Conservation (phyloP, 345 rosid genomes). For the Pistacia vera region DNA sequence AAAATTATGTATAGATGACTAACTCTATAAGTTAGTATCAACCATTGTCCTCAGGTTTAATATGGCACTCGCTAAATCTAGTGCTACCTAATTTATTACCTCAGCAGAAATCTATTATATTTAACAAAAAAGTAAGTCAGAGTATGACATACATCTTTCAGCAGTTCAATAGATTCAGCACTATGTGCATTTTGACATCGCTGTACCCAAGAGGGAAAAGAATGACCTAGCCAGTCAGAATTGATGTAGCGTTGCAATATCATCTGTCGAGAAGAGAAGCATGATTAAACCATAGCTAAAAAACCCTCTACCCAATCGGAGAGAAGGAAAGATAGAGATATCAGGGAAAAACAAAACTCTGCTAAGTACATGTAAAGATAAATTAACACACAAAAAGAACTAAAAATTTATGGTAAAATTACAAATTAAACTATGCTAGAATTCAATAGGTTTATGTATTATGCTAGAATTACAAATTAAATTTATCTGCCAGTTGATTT, state of each 20-base stretch:
- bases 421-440: conserved; percentile 2
- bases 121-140: conserved; percentile 7
- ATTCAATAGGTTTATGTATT: neutral
- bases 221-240: conserved; percentile 64
- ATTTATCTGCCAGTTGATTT: neutral
- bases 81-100: conserved; percentile 1
- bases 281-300: conserved; percentile 17
- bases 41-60: neutral
- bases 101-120: neutral
- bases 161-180: conserved; percentile 84
- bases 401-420: conserved; percentile 3
- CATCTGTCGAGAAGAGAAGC: conserved; percentile 61
- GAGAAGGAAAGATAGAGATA: neutral
- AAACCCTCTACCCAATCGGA: neutral
- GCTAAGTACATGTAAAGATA: neutral
- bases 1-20: too few relatives aligned
- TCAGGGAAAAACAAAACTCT: neutral
- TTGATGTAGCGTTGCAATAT: conserved; percentile 62
- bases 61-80: neutral
- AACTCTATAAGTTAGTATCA: neutral
- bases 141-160: conserved; percentile 71
- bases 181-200: conserved; percentile 65
- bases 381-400: neutral
- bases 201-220: conserved; percentile 66
- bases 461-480: neutral